These are phyloP conservation scores for Aspergillus panamensis DNA, from an alignment of 495 filamentous ascomycete species.

Conservation along the genomic window DNA sequence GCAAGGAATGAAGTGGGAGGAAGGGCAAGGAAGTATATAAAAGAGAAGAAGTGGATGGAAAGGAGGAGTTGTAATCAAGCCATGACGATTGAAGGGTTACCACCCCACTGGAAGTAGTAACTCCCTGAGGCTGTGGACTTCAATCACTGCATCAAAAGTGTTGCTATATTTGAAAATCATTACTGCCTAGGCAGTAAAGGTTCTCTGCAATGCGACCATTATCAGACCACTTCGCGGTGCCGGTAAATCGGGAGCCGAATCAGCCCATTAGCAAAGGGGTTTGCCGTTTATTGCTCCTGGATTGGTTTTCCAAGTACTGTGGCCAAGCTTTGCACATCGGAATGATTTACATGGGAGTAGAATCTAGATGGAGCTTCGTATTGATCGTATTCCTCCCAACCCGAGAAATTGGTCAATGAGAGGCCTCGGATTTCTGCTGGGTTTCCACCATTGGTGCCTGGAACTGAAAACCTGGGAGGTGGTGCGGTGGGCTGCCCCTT, in stretches of 20 bases:
- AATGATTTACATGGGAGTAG: too few species aligned
- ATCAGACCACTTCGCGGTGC: not conserved
- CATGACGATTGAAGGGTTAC: not conserved
- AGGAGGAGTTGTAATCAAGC: not conserved
- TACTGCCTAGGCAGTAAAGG: too few species aligned
- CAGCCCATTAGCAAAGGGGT: constrained; percentile 1
- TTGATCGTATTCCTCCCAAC: not conserved
- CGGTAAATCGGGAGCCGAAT: constrained; percentile 6
- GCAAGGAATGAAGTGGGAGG: not conserved
- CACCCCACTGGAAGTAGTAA: not conserved
- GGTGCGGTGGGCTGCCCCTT: too few species aligned
- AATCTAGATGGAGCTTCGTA: not conserved
- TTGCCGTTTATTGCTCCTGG: not conserved
- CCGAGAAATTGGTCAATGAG: not conserved
- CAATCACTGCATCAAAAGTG: not conserved
- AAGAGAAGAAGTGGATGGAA: not conserved
- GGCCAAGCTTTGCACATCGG: not conserved
- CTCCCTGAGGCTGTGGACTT: not conserved
- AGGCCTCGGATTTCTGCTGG: not conserved
- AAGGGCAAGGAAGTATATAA: not conserved
- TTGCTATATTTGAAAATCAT: too few species aligned
- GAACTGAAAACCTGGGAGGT: too few species aligned
- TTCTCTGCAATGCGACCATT: not conserved
- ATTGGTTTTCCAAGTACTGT: not conserved
- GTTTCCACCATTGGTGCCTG: not conserved